phyloP scores from a whole-genome alignment of 805 yeast genomes.

The Yarrowia sp. region DNA sequence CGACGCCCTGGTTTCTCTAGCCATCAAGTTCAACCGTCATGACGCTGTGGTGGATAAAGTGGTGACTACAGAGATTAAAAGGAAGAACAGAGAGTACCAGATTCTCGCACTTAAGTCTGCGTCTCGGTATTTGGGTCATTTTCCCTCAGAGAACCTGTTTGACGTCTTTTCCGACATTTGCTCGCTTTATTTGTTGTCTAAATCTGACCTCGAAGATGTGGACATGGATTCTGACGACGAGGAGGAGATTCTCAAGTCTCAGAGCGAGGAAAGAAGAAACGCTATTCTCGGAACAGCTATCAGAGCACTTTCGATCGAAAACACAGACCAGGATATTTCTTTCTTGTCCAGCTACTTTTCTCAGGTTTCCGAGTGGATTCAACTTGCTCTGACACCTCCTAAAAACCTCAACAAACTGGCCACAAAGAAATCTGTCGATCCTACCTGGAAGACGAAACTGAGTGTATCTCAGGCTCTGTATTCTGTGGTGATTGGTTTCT shows the following conservation, averaged over 20 bases:
- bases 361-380: slow-evolving; percentile 9
- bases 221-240: slow-evolving; percentile 13
- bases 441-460: slow-evolving; percentile 15
- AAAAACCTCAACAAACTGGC: slow-evolving; percentile 15
- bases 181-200: background rate
- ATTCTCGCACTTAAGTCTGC: slow-evolving; percentile 50
- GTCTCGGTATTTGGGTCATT: slow-evolving; percentile 48
- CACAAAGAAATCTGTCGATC: slow-evolving; percentile 2
- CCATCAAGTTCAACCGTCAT: slow-evolving; percentile 45
- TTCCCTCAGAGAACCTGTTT: slow-evolving; percentile 38
- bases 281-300: slow-evolving; percentile 8
- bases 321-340: background rate
- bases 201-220: slow-evolving; percentile 5
- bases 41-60: slow-evolving; percentile 43
- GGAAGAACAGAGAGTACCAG: slow-evolving; percentile 65
- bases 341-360: background rate
- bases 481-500: slow-evolving; percentile 2
- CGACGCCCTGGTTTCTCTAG: slow-evolving; percentile 61
- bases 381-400: background rate
- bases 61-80: slow-evolving; percentile 57
- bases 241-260: background rate
- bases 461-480: slow-evolving; percentile 2
- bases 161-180: slow-evolving; percentile 32
- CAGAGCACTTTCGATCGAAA: slow-evolving; percentile 4
- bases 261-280: slow-evolving; percentile 2